phyloP scores from a whole-genome alignment of 441 rosid genomes.

The Gossypium lobatum region DNA sequence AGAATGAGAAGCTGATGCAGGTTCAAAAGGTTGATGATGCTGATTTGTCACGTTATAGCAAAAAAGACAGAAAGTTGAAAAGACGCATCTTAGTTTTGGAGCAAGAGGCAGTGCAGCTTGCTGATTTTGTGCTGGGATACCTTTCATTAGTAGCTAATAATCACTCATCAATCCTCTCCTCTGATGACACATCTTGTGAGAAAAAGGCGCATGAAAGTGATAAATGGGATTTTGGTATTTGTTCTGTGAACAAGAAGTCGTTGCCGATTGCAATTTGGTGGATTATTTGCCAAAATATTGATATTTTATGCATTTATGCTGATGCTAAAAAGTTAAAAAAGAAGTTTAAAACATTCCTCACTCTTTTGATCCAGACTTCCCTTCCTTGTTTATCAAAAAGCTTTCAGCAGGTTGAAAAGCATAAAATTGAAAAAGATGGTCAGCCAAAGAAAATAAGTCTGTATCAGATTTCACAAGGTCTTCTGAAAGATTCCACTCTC shows the following conservation, averaged over 20 bases:
- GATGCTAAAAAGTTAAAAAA: slow-evolving; percentile 52
- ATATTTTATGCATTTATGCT: slow-evolving; percentile 74
- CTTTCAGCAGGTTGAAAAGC: slow-evolving; percentile 24
- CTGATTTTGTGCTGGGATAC: slow-evolving; percentile 49
- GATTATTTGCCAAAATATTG: slow-evolving; percentile 69
- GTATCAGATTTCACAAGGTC: slow-evolving; percentile 54
- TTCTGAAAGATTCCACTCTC: slow-evolving; percentile 52
- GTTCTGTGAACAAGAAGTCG: slow-evolving; percentile 48
- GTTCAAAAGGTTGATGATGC: slow-evolving; percentile 37
- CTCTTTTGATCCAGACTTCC: slow-evolving; percentile 47
- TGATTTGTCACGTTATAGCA: slow-evolving; percentile 17
- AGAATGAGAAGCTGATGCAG: slow-evolving; percentile 32
- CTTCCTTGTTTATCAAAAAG: slow-evolving; percentile 34
- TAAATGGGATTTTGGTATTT: slow-evolving; percentile 48
- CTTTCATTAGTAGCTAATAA: slow-evolving; percentile 34
- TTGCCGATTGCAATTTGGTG: slow-evolving; percentile 72
- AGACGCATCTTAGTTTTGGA: slow-evolving; percentile 43
- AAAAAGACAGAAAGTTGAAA: slow-evolving; percentile 42
- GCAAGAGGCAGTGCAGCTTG: slow-evolving; percentile 69
- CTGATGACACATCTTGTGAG: slow-evolving; percentile 19
- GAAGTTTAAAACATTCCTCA: slow-evolving; percentile 61
- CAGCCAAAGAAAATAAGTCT: slow-evolving; percentile 35
- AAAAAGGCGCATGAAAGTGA: slow-evolving; percentile 24
- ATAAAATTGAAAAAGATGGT: slow-evolving; percentile 24
- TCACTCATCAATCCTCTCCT: slow-evolving; percentile 22